These are phyloP conservation scores for Hysterangium stoloniferum DNA, from an alignment of 768 basidiomycete species.

Conservation along the genomic window DNA sequence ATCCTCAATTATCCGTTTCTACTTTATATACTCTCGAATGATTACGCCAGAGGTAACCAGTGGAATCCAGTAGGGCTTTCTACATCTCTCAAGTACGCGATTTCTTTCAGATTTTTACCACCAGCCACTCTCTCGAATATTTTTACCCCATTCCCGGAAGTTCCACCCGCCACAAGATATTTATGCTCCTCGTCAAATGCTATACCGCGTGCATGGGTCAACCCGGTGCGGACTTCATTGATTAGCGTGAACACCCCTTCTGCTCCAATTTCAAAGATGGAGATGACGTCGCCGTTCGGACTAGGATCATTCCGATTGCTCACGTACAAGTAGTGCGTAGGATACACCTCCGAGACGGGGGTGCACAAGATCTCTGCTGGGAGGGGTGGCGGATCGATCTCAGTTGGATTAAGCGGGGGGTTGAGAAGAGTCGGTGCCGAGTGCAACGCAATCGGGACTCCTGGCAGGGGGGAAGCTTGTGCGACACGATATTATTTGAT, in stretches of 20 bases:
- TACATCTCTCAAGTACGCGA: conserved; percentile 28
- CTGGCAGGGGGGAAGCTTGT: conserved; percentile 41
- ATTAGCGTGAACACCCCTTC: conserved; percentile 34
- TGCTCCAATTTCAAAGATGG: conserved; percentile 52
- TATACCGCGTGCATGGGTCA: conserved; percentile 66
- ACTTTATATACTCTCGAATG: not conserved
- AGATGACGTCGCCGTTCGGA: conserved; percentile 62
- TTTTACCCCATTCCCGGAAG: conserved; percentile 56
- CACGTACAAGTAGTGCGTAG: conserved; percentile 51
- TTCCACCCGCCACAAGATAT: conserved; percentile 62
- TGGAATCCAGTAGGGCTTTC: conserved; percentile 6
- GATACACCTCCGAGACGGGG: conserved; percentile 40
- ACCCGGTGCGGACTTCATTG: conserved; percentile 57
- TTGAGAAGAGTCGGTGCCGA: conserved; percentile 42
- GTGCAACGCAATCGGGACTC: conserved; percentile 29
- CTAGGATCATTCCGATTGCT: conserved; percentile 72
- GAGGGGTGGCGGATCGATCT: conserved; percentile 18
- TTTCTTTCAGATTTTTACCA: conserved; percentile 44
- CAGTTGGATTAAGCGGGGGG: conserved; percentile 22
- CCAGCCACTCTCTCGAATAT: conserved; percentile 59
- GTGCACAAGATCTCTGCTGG: conserved; percentile 68
- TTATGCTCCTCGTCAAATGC: conserved; percentile 43
- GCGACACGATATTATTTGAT: conserved; percentile 46
- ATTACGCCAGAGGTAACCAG: conserved; percentile 3
- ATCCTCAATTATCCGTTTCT: too few species aligned